phyloP scores from a whole-genome alignment of 139 green algal genomes.

The Volvox africanus region DNA sequence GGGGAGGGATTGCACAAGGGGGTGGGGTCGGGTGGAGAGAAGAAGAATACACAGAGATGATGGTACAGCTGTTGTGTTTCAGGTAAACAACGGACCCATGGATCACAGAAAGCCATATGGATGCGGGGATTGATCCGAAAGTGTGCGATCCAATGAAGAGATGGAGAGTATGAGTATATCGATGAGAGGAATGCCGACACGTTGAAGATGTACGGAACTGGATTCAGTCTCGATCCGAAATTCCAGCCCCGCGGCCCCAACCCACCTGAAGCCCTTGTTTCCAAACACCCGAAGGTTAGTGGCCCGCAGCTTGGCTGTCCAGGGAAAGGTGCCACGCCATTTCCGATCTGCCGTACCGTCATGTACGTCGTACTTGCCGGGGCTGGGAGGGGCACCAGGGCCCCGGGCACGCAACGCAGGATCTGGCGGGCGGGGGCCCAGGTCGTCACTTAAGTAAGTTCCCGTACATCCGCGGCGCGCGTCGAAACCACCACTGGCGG shows the following conservation, averaged over 20 bases:
- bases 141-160: too few relatives aligned
- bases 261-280: slow-evolving; percentile 55
- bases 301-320: slow-evolving; percentile 23
- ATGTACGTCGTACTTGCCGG: slow-evolving; percentile 31
- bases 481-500: not conserved
- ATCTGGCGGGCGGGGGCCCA: slow-evolving; percentile 32
- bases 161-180: too few relatives aligned
- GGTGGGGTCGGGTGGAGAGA: not conserved
- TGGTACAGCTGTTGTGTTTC: too few relatives aligned
- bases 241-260: not conserved
- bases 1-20: not conserved
- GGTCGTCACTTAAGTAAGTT: slow-evolving; percentile 21
- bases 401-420: slow-evolving; percentile 13
- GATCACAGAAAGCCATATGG: too few relatives aligned
- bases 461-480: not conserved
- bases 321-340: slow-evolving; percentile 37
- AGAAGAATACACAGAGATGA: too few relatives aligned
- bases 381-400: slow-evolving; percentile 28
- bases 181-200: too few relatives aligned
- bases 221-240: too few relatives aligned
- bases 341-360: slow-evolving; percentile 38
- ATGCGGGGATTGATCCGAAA: too few relatives aligned
- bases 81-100: too few relatives aligned
- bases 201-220: too few relatives aligned
- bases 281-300: slow-evolving; percentile 51